These are phyloP conservation scores for Vigna angularis DNA, from an alignment of 306 rosid genomes.

Conservation along the genomic window DNA sequence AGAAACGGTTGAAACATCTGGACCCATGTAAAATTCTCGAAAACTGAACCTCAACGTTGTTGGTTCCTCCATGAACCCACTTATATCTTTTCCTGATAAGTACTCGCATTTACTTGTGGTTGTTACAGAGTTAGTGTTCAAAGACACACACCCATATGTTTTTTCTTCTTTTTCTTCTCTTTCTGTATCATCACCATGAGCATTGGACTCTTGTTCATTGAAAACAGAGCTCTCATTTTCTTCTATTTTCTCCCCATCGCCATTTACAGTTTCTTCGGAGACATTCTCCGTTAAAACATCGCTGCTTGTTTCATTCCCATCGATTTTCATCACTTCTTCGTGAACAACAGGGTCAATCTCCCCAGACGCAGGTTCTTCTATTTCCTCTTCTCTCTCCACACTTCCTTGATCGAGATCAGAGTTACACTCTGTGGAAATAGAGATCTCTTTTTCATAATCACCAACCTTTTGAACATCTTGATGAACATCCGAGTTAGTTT, in stretches of 20 bases:
- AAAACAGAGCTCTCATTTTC: conserved; percentile 25
- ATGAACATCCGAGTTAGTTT: conserved; percentile 3
- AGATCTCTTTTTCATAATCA: conserved; percentile 38
- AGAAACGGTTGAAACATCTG: conserved; percentile 40
- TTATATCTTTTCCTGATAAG: conserved; percentile 41
- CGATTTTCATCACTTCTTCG: not conserved
- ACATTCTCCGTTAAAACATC: conserved; percentile 21
- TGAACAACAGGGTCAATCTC: conserved; percentile 10
- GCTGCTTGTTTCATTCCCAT: conserved; percentile 36
- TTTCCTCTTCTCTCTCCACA: conserved; percentile 24
- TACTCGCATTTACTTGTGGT: conserved; percentile 52
- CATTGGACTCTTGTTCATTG: not conserved
- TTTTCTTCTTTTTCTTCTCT: conserved; percentile 43
- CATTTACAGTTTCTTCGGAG: not conserved
- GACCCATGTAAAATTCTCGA: conserved; percentile 56
- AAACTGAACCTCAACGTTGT: conserved; percentile 53
- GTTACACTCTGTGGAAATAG: conserved; percentile 7
- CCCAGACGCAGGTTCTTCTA: not conserved
- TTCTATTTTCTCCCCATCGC: not conserved
- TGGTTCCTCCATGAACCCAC: conserved; percentile 64
- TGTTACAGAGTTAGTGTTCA: conserved; percentile 35
- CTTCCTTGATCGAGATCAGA: not conserved
- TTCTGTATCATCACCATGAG: not conserved
- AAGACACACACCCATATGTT: conserved; percentile 28
- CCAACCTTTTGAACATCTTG: not conserved